Conservation (phyloP, 2,329 filamentous ascomycete genomes). For the Pseudogymnoascus sp. region DNA sequence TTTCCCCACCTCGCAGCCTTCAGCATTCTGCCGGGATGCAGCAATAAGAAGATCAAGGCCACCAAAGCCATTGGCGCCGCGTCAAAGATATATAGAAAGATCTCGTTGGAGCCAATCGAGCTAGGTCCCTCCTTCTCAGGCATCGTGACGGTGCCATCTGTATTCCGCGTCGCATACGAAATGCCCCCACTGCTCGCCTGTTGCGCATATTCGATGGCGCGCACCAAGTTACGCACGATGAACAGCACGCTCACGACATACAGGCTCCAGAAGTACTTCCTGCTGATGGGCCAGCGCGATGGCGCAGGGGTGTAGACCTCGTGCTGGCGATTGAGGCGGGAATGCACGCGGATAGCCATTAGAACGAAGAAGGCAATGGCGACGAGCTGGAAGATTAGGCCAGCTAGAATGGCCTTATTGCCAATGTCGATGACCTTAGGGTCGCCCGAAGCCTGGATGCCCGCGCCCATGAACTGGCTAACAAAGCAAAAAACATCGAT, state of each 20-base stretch:
- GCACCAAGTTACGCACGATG: constrained; percentile 8
- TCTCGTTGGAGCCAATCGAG: constrained; percentile 1
- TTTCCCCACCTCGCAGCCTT: constrained; percentile 18
- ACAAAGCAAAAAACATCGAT: constrained; percentile 43
- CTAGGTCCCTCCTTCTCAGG: background rate
- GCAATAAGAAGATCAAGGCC: background rate
- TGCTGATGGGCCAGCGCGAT: background rate
- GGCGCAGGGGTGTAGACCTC: background rate
- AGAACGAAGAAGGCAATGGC: constrained; percentile 44
- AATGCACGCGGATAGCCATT: background rate
- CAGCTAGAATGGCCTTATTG: constrained; percentile 39
- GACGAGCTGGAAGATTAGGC: constrained; percentile 42
- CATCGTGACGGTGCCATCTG: background rate
- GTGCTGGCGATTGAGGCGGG: background rate
- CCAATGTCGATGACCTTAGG: constrained; percentile 25
- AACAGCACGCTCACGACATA: background rate
- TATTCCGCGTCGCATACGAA: background rate
- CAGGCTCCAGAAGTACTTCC: background rate
- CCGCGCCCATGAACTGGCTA: constrained; percentile 29
- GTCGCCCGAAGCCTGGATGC: constrained; percentile 5
- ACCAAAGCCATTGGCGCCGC: constrained; percentile 4
- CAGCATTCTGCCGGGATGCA: constrained; percentile 2
- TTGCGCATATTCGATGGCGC: constrained; percentile 4
- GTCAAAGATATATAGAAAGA: constrained; percentile 9
- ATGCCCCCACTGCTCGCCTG: background rate